Base-by-base conservation (phyloP, 2,329 filamentous ascomycete species). In the Ceratocystis cacaofunesta region DNA sequence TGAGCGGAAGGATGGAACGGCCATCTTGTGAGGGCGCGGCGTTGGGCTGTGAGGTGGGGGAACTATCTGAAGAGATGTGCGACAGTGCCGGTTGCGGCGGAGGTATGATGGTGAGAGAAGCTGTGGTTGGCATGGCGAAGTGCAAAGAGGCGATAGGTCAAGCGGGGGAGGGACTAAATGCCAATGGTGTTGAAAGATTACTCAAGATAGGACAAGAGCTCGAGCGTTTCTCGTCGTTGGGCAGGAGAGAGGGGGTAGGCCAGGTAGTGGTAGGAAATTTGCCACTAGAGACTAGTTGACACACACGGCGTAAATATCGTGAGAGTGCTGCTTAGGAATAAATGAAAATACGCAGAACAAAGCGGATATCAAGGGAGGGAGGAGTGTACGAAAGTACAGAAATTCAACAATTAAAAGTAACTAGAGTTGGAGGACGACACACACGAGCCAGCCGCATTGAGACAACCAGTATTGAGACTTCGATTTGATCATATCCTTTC, bases 81-180 rank as follows among this genome's bases (percentile, higher is more conserved):
- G 55, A 10, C 8, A 30, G n/a, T 41, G 44, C 30, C 43, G n/a
- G 19, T 28, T 46, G 58, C 7, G 41, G 61, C 41, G 63, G 60
- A 19, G 66, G 66, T 8, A 63, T 60, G 17, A 67, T 67, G 6
- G 58, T 57, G 10, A 67, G 60, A 3, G 66, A 48, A 19, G 22
- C 30, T 57, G 66, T 43, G n/a, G 43, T 28, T 7, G 63, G 55
- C 66, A 67, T 67, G 60, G 30, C 52, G 41, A 60, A 15, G 30
- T 19, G 1, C 12, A 55, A 25, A 43, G 17, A 28, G 25, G 6
- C 36, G 30, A 44, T 41, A 41, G 36, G 36, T 1, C 36, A 41
- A 4, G 36, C 36, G 4, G 36, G 10, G 28, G 1, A 32, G 15
- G 22, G 6, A 19, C 10, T 41, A 41, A 15, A 12, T 12, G 36